Conservation (phyloP, 2,329 filamentous ascomycete genomes). For the Fusarium sp. region DNA sequence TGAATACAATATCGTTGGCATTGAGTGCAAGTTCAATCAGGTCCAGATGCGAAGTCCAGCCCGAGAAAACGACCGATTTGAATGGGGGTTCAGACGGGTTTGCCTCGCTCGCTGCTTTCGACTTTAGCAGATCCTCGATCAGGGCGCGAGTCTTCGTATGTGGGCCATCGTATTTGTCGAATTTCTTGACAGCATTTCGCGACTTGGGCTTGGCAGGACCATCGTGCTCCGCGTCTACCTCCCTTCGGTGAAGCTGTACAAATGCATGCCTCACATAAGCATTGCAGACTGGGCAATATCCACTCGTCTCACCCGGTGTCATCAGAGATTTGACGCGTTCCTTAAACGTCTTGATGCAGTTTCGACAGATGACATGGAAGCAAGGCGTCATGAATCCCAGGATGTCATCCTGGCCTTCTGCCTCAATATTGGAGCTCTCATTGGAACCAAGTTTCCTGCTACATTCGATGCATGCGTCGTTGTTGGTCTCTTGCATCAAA, state of each 20-base stretch:
- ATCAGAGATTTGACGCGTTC: conserved; percentile 61
- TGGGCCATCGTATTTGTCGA: conserved; percentile 82
- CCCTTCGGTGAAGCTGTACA: conserved; percentile 76
- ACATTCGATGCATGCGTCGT: conserved; percentile 80
- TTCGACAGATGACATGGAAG: conserved; percentile 84
- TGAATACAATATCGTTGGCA: conserved; percentile 74
- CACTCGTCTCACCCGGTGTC: conserved; percentile 56
- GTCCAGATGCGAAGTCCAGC: conserved; percentile 96
- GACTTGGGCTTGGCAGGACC: conserved; percentile 58
- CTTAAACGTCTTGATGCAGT: conserved; percentile 75
- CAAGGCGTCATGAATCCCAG: conserved; percentile 88
- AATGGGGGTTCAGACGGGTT: conserved; percentile 78
- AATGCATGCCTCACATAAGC: conserved; percentile 72
- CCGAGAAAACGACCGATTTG: conserved; percentile 95
- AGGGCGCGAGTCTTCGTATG: conserved; percentile 93
- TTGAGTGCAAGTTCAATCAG: conserved; percentile 87
- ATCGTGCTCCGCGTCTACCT: conserved; percentile 69
- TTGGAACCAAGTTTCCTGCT: conserved; percentile 71
- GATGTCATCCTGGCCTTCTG: conserved; percentile 72
- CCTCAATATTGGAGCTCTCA: conserved; percentile 68
- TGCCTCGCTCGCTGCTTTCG: conserved; percentile 71
- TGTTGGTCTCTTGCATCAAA: conserved; percentile 84
- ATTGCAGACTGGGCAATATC: conserved; percentile 78
- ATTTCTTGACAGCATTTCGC: conserved; percentile 63
- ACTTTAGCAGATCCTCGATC: conserved; percentile 77